Conservation (phyloP, 2,329 filamentous ascomycete species). For the Nakataea oryzae region DNA sequence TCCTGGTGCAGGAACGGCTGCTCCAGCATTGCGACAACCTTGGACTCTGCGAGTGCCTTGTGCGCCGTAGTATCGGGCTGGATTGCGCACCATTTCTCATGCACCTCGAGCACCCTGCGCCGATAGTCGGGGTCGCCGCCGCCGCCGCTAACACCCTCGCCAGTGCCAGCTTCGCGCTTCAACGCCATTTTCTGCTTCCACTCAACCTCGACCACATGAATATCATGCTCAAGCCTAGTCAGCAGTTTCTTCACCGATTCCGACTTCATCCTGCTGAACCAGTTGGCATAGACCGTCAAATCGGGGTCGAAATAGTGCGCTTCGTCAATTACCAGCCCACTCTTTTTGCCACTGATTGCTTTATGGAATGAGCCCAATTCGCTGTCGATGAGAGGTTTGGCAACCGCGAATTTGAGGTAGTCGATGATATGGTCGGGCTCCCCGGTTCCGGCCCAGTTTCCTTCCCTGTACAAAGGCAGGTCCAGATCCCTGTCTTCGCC, state of each 20-base stretch:
- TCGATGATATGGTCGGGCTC: constrained; percentile 46
- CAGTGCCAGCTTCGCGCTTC: background rate
- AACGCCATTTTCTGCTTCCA: constrained; percentile 19
- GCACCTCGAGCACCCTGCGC: constrained; percentile 21
- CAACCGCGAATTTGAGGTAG: constrained; percentile 45
- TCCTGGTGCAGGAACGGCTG: constrained; percentile 15
- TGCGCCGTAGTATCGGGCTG: constrained; percentile 18
- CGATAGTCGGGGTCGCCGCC: constrained; percentile 10
- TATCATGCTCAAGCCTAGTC: constrained; percentile 19
- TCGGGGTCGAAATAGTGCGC: constrained; percentile 25
- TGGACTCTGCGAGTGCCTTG: constrained; percentile 10
- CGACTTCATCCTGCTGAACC: constrained; percentile 21
- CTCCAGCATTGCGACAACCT: constrained; percentile 18
- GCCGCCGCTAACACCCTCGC: constrained; percentile 3
- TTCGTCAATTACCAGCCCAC: background rate
- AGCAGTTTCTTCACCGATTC: constrained; percentile 20
- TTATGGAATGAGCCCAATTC: constrained; percentile 23
- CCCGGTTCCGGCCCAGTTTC: constrained; percentile 15
- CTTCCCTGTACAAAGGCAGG: constrained; percentile 34
- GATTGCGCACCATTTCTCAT: constrained; percentile 32
- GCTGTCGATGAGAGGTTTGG: constrained; percentile 27
- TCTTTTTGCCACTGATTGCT: constrained; percentile 10
- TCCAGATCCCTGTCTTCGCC: constrained; percentile 10
- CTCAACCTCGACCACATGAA: constrained; percentile 15
- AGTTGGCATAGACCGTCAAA: constrained; percentile 19